Evolutionary conservation across 352 stramenopile genomes (phyloP).

Genomic region (Phytophthora fragariae): DNA sequence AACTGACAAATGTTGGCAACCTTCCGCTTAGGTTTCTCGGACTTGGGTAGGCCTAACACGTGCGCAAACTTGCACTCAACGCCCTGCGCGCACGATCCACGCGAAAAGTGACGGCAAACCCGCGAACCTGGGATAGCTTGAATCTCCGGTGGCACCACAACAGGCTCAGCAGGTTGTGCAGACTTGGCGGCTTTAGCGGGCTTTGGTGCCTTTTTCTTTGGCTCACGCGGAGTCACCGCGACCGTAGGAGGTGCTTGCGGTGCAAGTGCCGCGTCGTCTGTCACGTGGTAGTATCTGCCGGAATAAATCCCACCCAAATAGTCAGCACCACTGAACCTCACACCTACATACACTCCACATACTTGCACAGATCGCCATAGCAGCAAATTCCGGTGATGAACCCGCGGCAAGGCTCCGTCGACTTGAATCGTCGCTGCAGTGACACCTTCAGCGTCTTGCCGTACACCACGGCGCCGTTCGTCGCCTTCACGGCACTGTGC

Average conservation of each 20-base stretch:
- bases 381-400: slow-evolving; percentile 70
- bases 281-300: slow-evolving; percentile 44
- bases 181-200: not conserved
- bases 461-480: slow-evolving; percentile 65
- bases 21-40: slow-evolving; percentile 21
- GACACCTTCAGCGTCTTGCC: slow-evolving; percentile 58
- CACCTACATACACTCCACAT: slow-evolving; percentile 21
- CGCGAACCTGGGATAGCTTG: slow-evolving; percentile 39
- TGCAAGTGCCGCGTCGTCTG: slow-evolving; percentile 24
- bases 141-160: slow-evolving; percentile 29
- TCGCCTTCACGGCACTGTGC: slow-evolving; percentile 47
- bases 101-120: slow-evolving; percentile 66
- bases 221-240: slow-evolving; percentile 3
- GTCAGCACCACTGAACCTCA: not conserved
- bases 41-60: slow-evolving; percentile 40
- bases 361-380: slow-evolving; percentile 80
- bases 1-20: slow-evolving; percentile 52
- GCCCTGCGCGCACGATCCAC: slow-evolving; percentile 53
- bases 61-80: slow-evolving; percentile 52
- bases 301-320: not conserved
- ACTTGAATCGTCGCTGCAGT: slow-evolving; percentile 52
- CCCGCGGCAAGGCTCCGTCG: slow-evolving; percentile 52
- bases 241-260: not conserved
- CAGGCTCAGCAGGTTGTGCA: not conserved
- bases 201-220: slow-evolving; percentile 15